Percentiles rank a stretch among this genome's conserved stretches.
phyloP scores from a whole-genome alignment of 768 basidiomycete species.

The Calocybe gangraenosa region DNA sequence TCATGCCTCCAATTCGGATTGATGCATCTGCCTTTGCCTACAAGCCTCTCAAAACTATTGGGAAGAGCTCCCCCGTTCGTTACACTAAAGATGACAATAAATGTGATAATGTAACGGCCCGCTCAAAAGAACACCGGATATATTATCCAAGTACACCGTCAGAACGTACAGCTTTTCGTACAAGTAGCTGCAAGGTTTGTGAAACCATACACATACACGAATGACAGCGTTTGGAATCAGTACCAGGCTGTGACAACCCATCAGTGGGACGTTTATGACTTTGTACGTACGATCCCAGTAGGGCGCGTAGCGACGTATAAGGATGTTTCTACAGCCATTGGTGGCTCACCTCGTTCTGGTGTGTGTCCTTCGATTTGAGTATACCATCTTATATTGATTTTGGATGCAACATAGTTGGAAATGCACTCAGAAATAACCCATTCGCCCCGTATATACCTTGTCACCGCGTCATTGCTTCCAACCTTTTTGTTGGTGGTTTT shows the following conservation, averaged over 20 bases:
- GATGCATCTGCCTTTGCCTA: constrained; percentile 13
- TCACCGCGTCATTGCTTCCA: constrained; percentile 64
- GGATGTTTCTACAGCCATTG: constrained; percentile 42
- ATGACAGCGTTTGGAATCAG: background rate
- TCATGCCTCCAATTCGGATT: constrained; percentile 20
- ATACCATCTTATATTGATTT: no score
- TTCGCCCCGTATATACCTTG: constrained; percentile 68
- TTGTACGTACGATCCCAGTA: constrained; percentile 39
- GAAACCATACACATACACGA: background rate
- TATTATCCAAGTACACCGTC: constrained; percentile 21
- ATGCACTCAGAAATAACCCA: constrained; percentile 59
- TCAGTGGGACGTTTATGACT: constrained; percentile 63
- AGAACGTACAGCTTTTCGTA: constrained; percentile 28
- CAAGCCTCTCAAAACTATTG: constrained; percentile 1
- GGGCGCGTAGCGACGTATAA: constrained; percentile 59
- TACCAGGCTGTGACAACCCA: constrained; percentile 44
- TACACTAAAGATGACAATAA: no score
- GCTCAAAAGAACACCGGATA: constrained; percentile 5
- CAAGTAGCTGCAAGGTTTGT: constrained; percentile 31
- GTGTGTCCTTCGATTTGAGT: constrained; percentile 11
- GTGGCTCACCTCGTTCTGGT: constrained; percentile 66
- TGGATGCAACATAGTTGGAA: constrained; percentile 46
- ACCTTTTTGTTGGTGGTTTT: constrained; percentile 59
- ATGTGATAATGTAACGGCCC: background rate
- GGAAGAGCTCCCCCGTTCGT: background rate